Base-by-base conservation (phyloP, 2,329 filamentous ascomycete genomes). In the Xylaria sp. region DNA sequence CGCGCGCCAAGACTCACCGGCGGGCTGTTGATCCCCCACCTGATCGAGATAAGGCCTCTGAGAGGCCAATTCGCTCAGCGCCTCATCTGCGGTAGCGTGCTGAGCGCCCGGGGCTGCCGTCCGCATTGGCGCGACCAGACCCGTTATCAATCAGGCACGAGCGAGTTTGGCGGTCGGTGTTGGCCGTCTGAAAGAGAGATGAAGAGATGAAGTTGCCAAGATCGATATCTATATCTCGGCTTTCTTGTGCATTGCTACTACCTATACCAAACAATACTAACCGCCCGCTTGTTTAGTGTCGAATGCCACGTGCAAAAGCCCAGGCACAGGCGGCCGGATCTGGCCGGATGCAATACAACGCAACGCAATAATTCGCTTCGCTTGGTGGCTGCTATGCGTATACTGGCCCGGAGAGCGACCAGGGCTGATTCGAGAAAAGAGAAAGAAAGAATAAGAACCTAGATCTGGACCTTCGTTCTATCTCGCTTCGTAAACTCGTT, bases 41-140 rank as follows among this genome's bases (percentile, higher is more conserved):
- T 69, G 67, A 1, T 55, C 55, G 54, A 63, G 64, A 67, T 67
- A 69, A n/a, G 54, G 12, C 34, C 60, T 66, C 39, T 67, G 55
- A 67, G 60, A 63, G 65, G 65, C 39, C 65, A 63, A 59, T 59
- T 67, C 50, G 36, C 63, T 9, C 53, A 14, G 19, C 56, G 63
- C 39, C 50, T 56, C 56, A 36, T 53, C 45, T 58, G 50, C 50
- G 24, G 7, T 24, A 21, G n/a, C n/a, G 63, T 17, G 58, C 58
- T 58, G 53, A 62, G 53, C 27, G 8, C 63, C 21, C 21, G 27
- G 56, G 63, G 27, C 27, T 9, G 4, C 24, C 24, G 24, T 27
- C 32, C 34, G 34, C 34, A 36, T 36, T 36, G 34, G 42, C 12
- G 53, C 21, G 54, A 24, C 34, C 3, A 36, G 8, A 36, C 3